Evolutionary conservation across 2,329 filamentous ascomycete species (phyloP).

Genomic region (Colletotrichum trifolii): DNA sequence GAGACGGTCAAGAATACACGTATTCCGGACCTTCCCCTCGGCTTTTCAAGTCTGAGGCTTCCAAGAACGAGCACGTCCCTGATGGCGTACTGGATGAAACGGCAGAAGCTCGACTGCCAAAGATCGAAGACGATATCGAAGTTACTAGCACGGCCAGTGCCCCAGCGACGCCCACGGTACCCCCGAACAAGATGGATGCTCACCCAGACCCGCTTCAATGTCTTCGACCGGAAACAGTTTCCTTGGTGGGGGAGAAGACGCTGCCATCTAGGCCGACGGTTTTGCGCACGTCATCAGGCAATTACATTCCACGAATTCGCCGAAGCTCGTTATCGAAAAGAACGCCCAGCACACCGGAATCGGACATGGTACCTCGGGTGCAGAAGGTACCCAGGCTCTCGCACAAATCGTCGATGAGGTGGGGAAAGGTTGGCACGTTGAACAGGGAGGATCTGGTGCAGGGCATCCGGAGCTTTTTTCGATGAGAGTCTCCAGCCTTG

Average conservation of each 20-base stretch:
- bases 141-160: conserved; percentile 35
- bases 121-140: conserved; percentile 42
- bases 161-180: conserved; percentile 27
- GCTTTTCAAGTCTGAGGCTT: conserved; percentile 17
- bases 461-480: conserved; percentile 58
- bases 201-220: conserved; percentile 22
- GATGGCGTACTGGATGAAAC: conserved; percentile 29
- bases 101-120: conserved; percentile 37
- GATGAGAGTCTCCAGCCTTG: conserved; percentile 41
- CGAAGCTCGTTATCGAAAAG: conserved; percentile 37
- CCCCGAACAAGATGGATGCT: conserved; percentile 10
- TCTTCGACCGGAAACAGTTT: conserved; percentile 1
- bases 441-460: conserved; percentile 52
- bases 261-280: conserved; percentile 24
- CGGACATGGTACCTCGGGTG: conserved; percentile 39
- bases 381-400: conserved; percentile 28
- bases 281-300: conserved; percentile 39
- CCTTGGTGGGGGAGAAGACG: neutral
- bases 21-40: conserved; percentile 15
- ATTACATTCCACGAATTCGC: conserved; percentile 39
- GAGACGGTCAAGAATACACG: conserved; percentile 22
- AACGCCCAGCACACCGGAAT: conserved; percentile 40
- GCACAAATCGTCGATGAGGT: conserved; percentile 47
- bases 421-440: conserved; percentile 49
- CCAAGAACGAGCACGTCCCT: conserved; percentile 19